Evolutionary conservation across 345 rosid species (phyloP), one percentile per base, ranked within the genome.

Genomic region (Eucalyptus urophylla): DNA sequence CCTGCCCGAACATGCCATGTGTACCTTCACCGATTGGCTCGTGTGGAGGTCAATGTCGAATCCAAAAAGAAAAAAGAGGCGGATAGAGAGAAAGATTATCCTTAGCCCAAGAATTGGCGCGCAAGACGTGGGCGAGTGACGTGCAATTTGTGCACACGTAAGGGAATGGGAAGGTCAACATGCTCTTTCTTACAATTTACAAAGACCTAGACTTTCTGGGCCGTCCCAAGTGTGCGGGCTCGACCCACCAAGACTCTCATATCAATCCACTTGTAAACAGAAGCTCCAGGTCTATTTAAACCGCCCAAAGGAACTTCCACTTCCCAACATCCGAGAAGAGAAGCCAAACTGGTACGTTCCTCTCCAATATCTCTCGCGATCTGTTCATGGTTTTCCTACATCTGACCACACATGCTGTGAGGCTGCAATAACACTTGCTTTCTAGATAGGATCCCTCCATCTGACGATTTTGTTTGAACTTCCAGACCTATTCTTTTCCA

Each of bases 51-150:
- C 62, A 56, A 22, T 56, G 29, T 56, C 27, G 1, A 56, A 56
- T 11, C 29, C 29, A 0, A 2, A 56, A 24, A 54, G 1, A 16
- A 17, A 54, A 22, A 2, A 56, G 0, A 4, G 58, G 11, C 58
- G 11, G 58, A 53, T 19, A 8, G 58, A 8, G 25, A 53, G 24
- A 53, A 19, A 53, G 58, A 7, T 53, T 53, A 53, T 53, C 58
- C 58, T 53, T 53, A 53, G 58, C 58, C 0, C 0, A 53, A 53
- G 3, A 19, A 19, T 0, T 53, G 58, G 62, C 0, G 14, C 29
- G 29, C 29, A 56, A 56, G 12, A 56, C 29, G 62, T 56, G 62
- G 62, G 0, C 62, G 29, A 56, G 29, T 0, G 62, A 56, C 0
- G 1, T 24, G 62, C 14, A 22, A 56, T 24, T 24, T 56, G 29